A percentile compares a stretch with the other conserved stretches of the same genome.
Conservation (phyloP, 495 filamentous ascomycete genomes). For the Neurospora sp. region DNA sequence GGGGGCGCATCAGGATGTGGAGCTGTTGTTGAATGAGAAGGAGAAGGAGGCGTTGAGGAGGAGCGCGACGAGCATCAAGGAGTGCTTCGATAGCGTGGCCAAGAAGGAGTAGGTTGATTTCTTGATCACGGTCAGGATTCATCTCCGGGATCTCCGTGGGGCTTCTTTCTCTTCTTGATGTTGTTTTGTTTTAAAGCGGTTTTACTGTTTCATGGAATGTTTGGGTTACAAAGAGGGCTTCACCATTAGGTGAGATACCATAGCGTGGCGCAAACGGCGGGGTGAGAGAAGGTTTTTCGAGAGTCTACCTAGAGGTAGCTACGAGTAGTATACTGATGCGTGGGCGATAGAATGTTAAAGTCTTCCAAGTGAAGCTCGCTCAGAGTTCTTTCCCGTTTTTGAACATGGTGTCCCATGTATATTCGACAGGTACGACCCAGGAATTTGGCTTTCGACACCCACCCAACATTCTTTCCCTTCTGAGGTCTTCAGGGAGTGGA, state of each 20-base stretch:
- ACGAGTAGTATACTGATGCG: background rate
- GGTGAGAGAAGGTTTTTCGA: background rate
- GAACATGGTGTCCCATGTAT: background rate
- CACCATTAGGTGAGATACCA: background rate
- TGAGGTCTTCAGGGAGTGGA: too few species aligned
- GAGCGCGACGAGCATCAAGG: conserved; percentile 24
- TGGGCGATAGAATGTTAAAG: background rate
- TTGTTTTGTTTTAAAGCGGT: background rate
- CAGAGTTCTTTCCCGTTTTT: background rate
- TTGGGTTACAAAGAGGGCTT: background rate
- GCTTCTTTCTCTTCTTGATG: background rate
- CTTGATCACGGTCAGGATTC: background rate
- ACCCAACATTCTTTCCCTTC: background rate
- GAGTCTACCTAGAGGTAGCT: background rate
- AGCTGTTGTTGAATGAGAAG: conserved; percentile 12
- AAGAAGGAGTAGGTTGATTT: background rate
- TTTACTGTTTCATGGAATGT: background rate
- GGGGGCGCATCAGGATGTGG: conserved; percentile 19
- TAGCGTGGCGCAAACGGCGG: background rate
- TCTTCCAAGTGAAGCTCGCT: background rate
- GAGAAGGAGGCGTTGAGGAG: conserved; percentile 24
- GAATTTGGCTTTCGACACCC: background rate
- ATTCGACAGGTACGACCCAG: background rate
- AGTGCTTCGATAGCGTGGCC: background rate
- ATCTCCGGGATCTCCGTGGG: background rate